Percentiles rank a stretch among this genome's conserved stretches.
Conservation (phyloP, 2,329 filamentous ascomycete species). For the Cytospora piceicola region DNA sequence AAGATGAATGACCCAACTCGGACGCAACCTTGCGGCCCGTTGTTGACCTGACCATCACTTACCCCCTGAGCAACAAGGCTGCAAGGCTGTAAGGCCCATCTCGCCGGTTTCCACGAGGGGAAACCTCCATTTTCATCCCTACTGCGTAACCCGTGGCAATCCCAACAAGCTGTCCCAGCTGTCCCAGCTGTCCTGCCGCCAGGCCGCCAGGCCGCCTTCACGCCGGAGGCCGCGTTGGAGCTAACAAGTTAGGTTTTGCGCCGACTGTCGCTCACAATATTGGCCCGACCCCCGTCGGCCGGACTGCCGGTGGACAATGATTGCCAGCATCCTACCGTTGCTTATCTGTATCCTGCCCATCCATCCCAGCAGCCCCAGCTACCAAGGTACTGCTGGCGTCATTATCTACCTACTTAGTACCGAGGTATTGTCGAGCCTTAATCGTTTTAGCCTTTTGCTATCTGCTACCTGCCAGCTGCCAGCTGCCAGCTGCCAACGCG, state of each 20-base stretch:
- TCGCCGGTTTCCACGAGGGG: background rate
- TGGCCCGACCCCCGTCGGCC: background rate
- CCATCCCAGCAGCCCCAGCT: background rate
- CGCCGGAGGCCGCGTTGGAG: constrained; percentile 6
- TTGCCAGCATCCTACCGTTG: background rate
- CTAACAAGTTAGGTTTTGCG: background rate
- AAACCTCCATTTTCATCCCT: background rate
- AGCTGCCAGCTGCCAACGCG: background rate
- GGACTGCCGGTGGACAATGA: background rate
- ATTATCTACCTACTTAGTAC: too few species aligned
- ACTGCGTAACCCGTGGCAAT: background rate
- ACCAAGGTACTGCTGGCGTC: background rate
- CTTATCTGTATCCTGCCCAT: too few species aligned
- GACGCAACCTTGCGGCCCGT: constrained; percentile 2
- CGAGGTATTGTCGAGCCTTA: background rate
- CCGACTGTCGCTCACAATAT: constrained; percentile 17
- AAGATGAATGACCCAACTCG: background rate
- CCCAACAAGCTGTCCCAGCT: background rate
- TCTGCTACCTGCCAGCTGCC: background rate
- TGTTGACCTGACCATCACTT: background rate
- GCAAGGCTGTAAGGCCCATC: background rate
- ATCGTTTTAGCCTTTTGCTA: background rate
- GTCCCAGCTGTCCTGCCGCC: background rate
- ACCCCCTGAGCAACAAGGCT: background rate
- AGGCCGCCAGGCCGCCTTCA: background rate